These are phyloP conservation scores for Coix lacrymajobi DNA, from an alignment of 176 grass and related monocot species.

Conservation along the genomic window DNA sequence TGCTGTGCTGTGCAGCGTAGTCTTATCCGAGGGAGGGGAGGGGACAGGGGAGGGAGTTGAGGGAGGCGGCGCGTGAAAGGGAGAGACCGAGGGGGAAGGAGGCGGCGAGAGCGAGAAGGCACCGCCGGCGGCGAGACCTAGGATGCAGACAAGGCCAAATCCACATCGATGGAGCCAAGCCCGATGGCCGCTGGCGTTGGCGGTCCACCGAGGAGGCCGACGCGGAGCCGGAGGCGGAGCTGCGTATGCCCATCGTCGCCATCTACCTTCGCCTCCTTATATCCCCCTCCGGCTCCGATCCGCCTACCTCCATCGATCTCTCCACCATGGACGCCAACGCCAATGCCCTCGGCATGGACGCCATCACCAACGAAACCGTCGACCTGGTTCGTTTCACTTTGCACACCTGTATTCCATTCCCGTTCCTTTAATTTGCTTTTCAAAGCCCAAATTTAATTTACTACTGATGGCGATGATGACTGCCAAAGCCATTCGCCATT, in stretches of 20 bases:
- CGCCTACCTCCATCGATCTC: neutral
- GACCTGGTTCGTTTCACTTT: constrained; percentile 37
- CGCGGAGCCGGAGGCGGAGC: neutral
- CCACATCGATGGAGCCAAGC: constrained; percentile 12
- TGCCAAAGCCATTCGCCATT: neutral
- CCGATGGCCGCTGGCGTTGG: constrained; percentile 21
- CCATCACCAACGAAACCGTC: constrained; percentile 51
- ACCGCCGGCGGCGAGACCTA: constrained; percentile 27
- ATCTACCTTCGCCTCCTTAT: constrained; percentile 6
- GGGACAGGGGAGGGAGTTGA: neutral
- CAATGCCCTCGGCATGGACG: constrained; percentile 27
- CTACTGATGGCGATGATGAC: no score
- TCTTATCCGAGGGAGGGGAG: neutral
- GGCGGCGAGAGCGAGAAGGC: neutral
- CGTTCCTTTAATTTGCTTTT: neutral
- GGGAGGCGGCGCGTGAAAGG: neutral
- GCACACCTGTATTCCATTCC: neutral
- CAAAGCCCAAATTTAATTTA: neutral
- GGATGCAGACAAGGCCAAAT: constrained; percentile 10
- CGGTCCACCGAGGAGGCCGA: neutral
- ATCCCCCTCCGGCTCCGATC: neutral
- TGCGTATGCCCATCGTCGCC: neutral
- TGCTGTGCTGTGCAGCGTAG: neutral
- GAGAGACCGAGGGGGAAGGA: neutral
- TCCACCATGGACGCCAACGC: neutral